Base-by-base conservation (phyloP, 306 rosid species). In the Citrullus colocynthis region DNA sequence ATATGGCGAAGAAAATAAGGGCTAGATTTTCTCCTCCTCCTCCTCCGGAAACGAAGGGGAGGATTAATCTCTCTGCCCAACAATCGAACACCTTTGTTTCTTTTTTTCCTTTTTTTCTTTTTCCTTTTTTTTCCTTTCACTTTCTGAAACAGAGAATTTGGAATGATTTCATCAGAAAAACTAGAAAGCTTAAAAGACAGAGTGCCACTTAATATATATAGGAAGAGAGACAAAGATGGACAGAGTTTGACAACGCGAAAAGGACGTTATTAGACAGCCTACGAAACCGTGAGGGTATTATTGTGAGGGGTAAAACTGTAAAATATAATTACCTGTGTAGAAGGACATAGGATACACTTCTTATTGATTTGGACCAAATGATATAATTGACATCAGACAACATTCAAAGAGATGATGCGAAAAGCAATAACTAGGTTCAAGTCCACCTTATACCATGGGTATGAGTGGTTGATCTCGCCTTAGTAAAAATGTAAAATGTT, bases 1-100 rank as follows among this genome's bases (percentile, higher is more conserved):
- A 70, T 42, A 44, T 24, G 54, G 70, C 44, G 80, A 49, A 48
- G 78, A 76, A 24, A 42, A 69, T 9, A 12, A 41, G 20, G 18
- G 73, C 80, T 45, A 58, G 52, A 81, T 76, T 76, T 61, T 80
- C 78, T 24, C 56, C 57, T 32, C 36, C 36, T 17, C 41, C 56
- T 72, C 61, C 77, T 30, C 77, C 77, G 57, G 4, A 16, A 73
- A 30, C 17, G 59, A 71, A 71, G 56, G 75, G 42, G 76, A 71
- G 76, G 24, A 14, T 71, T 71, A 24, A 45, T 45, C 54, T 20
- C 75, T 44, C 3, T 1, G 73, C 51, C 73, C 75, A 69, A 69
- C 34, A 69, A 42, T 20, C 11, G 10, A 48, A 45, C 21, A 20
- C 13, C 21, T 51, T 73, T 52, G 5, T 6, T 15, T 2, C 17